Conservation (phyloP, 2,329 filamentous ascomycete species). For the Nothomitra cinnamomea region DNA sequence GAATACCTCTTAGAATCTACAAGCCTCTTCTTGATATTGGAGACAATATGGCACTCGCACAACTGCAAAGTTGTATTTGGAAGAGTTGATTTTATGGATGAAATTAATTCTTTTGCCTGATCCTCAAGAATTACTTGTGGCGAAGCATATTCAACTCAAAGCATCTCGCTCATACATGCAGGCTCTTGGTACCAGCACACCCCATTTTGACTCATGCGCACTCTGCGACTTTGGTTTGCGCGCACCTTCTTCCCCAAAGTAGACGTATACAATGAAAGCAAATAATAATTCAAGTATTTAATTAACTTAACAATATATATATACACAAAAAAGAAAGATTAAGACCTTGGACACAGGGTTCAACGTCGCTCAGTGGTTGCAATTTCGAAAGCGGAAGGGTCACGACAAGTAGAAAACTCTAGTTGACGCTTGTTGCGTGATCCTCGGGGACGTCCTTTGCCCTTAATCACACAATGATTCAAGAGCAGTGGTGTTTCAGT, state of each 20-base stretch:
- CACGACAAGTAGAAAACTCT: neutral
- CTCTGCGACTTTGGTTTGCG: neutral
- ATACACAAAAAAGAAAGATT: neutral
- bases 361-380: neutral
- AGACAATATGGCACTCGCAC: too few relatives aligned
- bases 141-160: too few relatives aligned
- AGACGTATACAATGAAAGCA: neutral
- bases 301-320: too few relatives aligned
- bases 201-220: neutral
- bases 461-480: neutral
- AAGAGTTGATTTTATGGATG: too few relatives aligned
- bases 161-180: too few relatives aligned
- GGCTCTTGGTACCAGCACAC: neutral
- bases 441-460: neutral
- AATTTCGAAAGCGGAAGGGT: neutral
- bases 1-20: neutral
- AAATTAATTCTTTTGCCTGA: too few relatives aligned
- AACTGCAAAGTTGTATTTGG: too few relatives aligned
- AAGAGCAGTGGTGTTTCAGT: neutral
- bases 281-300: neutral
- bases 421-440: neutral
- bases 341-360: neutral
- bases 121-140: too few relatives aligned
- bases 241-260: neutral
- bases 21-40: neutral